phyloP scores from a whole-genome alignment of 2,329 filamentous ascomycete genomes.

The Monosporascus sp. region DNA sequence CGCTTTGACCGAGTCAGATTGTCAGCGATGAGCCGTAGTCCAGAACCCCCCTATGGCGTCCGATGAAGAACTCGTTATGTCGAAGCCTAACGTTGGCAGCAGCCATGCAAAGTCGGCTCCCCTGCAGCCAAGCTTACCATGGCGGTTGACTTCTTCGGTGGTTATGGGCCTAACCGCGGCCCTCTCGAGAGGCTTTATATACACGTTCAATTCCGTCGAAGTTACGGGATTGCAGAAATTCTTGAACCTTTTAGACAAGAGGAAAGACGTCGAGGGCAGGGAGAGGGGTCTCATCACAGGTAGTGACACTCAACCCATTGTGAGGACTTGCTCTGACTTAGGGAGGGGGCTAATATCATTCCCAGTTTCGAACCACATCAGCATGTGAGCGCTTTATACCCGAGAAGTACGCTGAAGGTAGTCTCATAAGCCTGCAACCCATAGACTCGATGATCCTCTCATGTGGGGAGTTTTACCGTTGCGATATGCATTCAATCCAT shows the following conservation, averaged over 20 bases:
- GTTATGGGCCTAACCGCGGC: constrained; percentile 69
- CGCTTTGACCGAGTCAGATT: no score
- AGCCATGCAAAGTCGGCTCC: constrained; percentile 2
- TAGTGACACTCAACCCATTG: constrained; percentile 30
- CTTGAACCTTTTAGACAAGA: constrained; percentile 66
- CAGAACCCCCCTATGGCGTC: not conserved
- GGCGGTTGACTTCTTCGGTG: constrained; percentile 67
- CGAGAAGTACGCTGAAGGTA: constrained; percentile 15
- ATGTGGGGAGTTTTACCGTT: constrained; percentile 87
- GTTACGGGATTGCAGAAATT: constrained; percentile 73
- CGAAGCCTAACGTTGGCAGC: constrained; percentile 9
- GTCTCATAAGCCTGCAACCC: constrained; percentile 12
- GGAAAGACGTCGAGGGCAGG: constrained; percentile 60
- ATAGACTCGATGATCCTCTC: constrained; percentile 85
- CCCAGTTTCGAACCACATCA: constrained; percentile 80
- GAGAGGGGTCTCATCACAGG: constrained; percentile 78
- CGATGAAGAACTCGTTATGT: constrained; percentile 9
- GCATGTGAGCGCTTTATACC: constrained; percentile 60
- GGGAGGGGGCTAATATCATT: constrained; percentile 7
- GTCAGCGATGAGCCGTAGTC: not conserved
- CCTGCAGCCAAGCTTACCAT: constrained; percentile 53
- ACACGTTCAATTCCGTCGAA: constrained; percentile 68
- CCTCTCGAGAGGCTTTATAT: constrained; percentile 69
- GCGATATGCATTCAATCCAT: constrained; percentile 63
- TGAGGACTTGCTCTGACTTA: not conserved